Evolutionary conservation across 345 rosid species (phyloP).

Genomic region (Citrus reticulata): DNA sequence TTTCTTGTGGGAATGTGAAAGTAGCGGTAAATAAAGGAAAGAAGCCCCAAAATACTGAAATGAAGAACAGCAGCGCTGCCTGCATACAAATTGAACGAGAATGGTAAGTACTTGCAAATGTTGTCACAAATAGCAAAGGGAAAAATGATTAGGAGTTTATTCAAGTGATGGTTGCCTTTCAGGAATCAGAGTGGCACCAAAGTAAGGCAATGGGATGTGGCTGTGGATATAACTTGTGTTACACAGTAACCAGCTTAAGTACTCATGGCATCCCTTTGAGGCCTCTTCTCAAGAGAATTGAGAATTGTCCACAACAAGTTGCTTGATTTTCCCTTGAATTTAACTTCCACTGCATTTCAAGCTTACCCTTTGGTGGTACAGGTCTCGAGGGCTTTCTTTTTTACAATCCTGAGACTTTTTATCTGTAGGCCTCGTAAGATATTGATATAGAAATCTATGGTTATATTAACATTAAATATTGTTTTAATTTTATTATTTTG

Average conservation of each 20-base stretch:
- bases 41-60: conserved; percentile 37
- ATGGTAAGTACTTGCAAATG: not conserved
- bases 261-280: too few species aligned
- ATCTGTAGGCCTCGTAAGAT: fast-evolving
- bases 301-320: too few species aligned
- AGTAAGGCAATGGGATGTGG: conserved; percentile 1
- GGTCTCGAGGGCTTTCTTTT: too few species aligned
- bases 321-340: too few species aligned
- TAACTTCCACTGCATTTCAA: too few species aligned
- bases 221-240: too few species aligned
- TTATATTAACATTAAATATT: too few species aligned
- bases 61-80: conserved; percentile 34
- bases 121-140: not conserved
- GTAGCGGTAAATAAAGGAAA: conserved; percentile 29
- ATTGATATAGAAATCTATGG: too few species aligned
- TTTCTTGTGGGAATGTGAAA: conserved; percentile 37
- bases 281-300: too few species aligned
- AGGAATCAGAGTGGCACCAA: conserved; percentile 29
- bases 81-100: conserved; percentile 7
- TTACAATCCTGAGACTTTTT: fast-evolving
- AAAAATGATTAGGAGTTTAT: too few species aligned
- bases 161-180: conserved; percentile 16
- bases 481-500: too few species aligned
- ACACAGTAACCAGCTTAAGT: too few species aligned
- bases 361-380: fast-evolving